Evolutionary conservation across 441 rosid species (phyloP).

Genomic region (Aquilaria agallochum): DNA sequence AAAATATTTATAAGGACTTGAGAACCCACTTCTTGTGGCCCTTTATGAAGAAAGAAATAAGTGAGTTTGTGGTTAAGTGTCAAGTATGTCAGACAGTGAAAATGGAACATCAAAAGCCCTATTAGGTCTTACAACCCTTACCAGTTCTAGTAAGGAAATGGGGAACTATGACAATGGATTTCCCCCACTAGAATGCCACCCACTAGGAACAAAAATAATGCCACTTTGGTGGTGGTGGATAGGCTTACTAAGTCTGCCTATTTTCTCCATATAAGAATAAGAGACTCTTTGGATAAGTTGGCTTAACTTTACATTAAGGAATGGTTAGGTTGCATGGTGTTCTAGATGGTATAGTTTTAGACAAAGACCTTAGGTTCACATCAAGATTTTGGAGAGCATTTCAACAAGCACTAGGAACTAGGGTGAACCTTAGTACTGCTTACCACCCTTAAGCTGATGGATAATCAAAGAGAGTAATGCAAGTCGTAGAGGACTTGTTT

Average conservation of each 20-base stretch:
- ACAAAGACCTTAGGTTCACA: background rate
- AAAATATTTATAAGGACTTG: too few species aligned
- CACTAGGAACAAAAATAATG: background rate
- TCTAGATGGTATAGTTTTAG: background rate
- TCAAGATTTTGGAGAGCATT: background rate
- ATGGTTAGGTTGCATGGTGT: background rate
- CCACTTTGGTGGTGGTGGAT: constrained; percentile 2
- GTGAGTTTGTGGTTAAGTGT: background rate
- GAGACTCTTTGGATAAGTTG: background rate
- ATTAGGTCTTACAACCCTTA: background rate
- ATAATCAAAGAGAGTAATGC: background rate
- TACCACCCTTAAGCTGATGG: background rate
- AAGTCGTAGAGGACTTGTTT: background rate
- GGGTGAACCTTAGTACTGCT: background rate
- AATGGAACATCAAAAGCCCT: constrained; percentile 3
- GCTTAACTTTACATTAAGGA: background rate
- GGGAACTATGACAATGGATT: background rate
- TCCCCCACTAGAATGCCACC: too few species aligned
- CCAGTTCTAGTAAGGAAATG: background rate
- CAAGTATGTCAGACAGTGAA: background rate
- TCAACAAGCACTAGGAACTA: background rate
- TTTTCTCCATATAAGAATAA: background rate
- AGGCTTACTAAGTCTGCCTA: background rate
- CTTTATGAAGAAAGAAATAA: background rate
- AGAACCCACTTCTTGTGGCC: too few species aligned